These are phyloP conservation scores for Haberlea rhodopensis DNA, from an alignment of 257 asterid genomes.

Conservation along the genomic window DNA sequence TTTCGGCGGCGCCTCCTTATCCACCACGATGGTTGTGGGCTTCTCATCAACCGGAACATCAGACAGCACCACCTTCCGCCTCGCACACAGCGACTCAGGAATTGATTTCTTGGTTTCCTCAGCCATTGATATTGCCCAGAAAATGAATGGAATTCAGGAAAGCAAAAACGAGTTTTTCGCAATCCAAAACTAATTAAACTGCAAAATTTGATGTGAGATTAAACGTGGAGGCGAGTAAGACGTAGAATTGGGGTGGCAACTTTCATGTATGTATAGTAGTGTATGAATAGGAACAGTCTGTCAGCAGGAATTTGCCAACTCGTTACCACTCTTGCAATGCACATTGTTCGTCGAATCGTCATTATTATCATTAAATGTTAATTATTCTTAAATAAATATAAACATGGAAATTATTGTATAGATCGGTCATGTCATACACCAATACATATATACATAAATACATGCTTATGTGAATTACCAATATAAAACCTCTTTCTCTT, in stretches of 20 bases:
- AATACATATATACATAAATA: too few species aligned
- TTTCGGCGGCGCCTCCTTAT: slow-evolving; percentile 32
- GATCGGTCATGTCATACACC: too few species aligned
- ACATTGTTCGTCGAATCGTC: not conserved
- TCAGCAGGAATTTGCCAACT: slow-evolving; percentile 42
- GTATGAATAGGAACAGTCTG: slow-evolving; percentile 41
- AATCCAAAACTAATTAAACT: not conserved
- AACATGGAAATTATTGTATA: too few species aligned
- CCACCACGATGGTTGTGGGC: slow-evolving; percentile 26
- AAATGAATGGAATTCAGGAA: not conserved
- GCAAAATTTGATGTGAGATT: too few species aligned
- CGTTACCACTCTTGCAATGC: slow-evolving; percentile 22
- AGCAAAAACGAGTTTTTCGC: not conserved
- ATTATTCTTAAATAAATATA: not conserved
- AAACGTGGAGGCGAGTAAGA: not conserved
- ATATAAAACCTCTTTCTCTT: too few species aligned
- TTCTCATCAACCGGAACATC: slow-evolving; percentile 44
- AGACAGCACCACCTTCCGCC: slow-evolving; percentile 28
- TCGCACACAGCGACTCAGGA: slow-evolving; percentile 29
- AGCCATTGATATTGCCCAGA: slow-evolving; percentile 36
- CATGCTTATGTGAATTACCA: too few species aligned
- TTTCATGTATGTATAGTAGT: not conserved
- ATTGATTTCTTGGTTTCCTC: slow-evolving; percentile 43
- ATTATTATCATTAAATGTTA: too few species aligned
- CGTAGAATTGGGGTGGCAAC: not conserved